Base-by-base conservation (phyloP, 2,329 filamentous ascomycete species). In the Aspergillus bombycis region DNA sequence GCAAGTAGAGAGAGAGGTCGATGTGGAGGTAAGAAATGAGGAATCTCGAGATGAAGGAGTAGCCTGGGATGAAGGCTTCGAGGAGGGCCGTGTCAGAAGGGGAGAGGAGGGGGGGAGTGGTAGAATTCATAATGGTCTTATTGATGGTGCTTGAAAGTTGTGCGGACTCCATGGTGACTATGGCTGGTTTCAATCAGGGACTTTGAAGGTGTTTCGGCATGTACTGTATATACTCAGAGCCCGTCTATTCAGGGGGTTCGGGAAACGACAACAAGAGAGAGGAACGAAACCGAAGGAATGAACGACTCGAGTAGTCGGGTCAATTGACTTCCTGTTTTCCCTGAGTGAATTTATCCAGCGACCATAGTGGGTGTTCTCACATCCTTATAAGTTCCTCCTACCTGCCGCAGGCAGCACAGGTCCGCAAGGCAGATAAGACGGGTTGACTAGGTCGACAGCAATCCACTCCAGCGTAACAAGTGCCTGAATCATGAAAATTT, bases 1-100 rank as follows among this genome's bases (percentile, higher is more conserved):
- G 87, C 28, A 91, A 80, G 73, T 90, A 91, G 55, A 86, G 70
- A 64, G 86, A 87, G 11, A 90, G 77, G 67, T 91, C 88, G 71
- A 90, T 81, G 50, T 86, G 82, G 1, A 89, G 75, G 70, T 89
- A 88, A 14, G 81, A 82, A 21, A 85, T 79, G 4, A 88, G 71
- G 2, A 83, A 79, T 1, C 81, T 79, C 0, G 86, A 84, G 60
- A 89, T 76, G 62, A 87, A 75, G 9, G 86, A 86, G 74, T 90
- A 89, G 21, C 89, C 88, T 0, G 89, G 89, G 68, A 91, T 85
- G 73, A 91, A 83, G 65, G 84, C 82, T 71, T 91, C 88, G 36
- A 91, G 79, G 45, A 77, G 63, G 5, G 69, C 68, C 0, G 71
- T 71, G 46, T 77, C 72, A 3, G 68, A 64, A 6, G 68, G 61